phyloP scores from a whole-genome alignment of 2,329 filamentous ascomycete genomes.

The Chrysoporthe deuterocubensis region DNA sequence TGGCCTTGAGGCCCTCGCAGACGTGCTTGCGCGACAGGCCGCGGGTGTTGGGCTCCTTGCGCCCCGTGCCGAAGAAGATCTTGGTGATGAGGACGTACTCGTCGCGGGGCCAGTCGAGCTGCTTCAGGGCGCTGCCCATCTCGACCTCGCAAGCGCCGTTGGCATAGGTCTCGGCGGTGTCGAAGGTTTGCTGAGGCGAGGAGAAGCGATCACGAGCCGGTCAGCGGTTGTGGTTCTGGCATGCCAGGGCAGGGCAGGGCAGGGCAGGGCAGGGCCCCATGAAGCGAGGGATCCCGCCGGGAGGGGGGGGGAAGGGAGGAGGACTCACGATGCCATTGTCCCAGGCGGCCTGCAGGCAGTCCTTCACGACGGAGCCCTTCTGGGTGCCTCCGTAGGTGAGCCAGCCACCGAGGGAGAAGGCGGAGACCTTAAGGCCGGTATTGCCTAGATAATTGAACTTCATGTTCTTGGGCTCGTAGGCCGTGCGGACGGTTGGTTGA shows the following conservation, averaged over 20 bases:
- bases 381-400: constrained; percentile 67
- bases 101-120: constrained; percentile 56
- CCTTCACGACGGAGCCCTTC: constrained; percentile 43
- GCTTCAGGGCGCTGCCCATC: constrained; percentile 56
- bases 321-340: constrained; percentile 50
- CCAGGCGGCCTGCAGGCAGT: constrained; percentile 53
- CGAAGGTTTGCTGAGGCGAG: constrained; percentile 50
- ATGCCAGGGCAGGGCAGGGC: too few species aligned
- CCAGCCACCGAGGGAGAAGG: constrained; percentile 73
- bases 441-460: constrained; percentile 73
- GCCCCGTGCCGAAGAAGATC: constrained; percentile 54
- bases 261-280: too few species aligned
- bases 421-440: constrained; percentile 74
- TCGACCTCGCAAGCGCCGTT: constrained; percentile 53
- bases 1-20: constrained; percentile 61
- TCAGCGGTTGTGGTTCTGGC: constrained; percentile 19
- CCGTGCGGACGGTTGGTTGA: constrained; percentile 32
- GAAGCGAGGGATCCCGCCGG: too few species aligned
- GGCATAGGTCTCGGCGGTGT: constrained; percentile 55
- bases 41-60: constrained; percentile 61
- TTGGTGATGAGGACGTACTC: constrained; percentile 60
- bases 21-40: constrained; percentile 56
- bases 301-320: too few species aligned
- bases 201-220: background rate
- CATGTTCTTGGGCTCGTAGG: constrained; percentile 52